phyloP scores from a whole-genome alignment of 768 basidiomycete genomes.

The Naematelia aurantialba region DNA sequence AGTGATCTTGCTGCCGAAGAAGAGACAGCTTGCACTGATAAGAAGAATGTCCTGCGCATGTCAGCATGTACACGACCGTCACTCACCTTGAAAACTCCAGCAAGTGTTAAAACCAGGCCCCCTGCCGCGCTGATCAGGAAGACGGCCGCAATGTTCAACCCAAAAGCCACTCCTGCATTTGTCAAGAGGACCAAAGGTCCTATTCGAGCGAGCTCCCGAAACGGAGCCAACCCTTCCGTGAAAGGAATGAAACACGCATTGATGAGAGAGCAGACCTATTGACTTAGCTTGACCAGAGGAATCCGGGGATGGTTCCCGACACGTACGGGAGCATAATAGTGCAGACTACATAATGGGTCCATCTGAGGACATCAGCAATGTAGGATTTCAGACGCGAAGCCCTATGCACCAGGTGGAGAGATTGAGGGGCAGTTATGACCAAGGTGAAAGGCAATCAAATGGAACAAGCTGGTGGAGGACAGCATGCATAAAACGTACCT shows the following conservation, averaged over 20 bases:
- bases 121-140: slow-evolving; percentile 65
- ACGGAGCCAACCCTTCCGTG: slow-evolving; percentile 85
- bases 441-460: too few species aligned
- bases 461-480: too few species aligned
- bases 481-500: slow-evolving; percentile 46
- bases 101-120: slow-evolving; percentile 83
- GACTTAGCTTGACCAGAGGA: background rate
- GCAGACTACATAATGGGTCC: slow-evolving; percentile 91
- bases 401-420: background rate
- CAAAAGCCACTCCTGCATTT: slow-evolving; percentile 82
- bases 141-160: slow-evolving; percentile 87
- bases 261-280: slow-evolving; percentile 71
- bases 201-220: slow-evolving; percentile 64
- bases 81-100: slow-evolving; percentile 81
- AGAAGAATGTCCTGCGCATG: slow-evolving; percentile 76
- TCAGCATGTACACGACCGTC: background rate
- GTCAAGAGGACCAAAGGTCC: slow-evolving; percentile 69
- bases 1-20: slow-evolving; percentile 74
- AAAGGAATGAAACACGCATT: slow-evolving; percentile 82
- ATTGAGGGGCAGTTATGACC: background rate
- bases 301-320: slow-evolving; percentile 10
- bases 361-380: slow-evolving; percentile 53
- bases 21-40: slow-evolving; percentile 77
- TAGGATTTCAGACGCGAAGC: background rate
- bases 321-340: slow-evolving; percentile 83